A percentile compares a stretch with the other conserved stretches of the same genome.
Evolutionary conservation across 202 grass and related monocot species (phyloP).

Genomic region (Eragrostis tef): DNA sequence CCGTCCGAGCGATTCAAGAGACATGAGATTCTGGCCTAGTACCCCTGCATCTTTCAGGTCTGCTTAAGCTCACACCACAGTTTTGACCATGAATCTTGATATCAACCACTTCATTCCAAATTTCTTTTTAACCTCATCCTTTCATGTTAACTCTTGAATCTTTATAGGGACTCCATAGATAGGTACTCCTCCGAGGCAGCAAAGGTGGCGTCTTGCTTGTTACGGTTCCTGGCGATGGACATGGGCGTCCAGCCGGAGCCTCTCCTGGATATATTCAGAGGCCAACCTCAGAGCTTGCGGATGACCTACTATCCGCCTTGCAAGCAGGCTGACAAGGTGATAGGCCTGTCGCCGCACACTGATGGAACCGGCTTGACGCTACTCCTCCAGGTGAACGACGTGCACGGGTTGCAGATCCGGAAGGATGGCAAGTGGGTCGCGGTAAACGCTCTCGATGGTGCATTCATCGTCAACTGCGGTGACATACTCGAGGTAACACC

Average conservation of each 20-base stretch:
- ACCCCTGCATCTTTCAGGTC: slow-evolving; percentile 61
- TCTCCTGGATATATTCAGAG: slow-evolving; percentile 43
- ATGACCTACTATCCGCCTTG: slow-evolving; percentile 77
- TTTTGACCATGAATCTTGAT: neutral
- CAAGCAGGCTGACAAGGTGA: slow-evolving; percentile 55
- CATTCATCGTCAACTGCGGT: slow-evolving; percentile 65
- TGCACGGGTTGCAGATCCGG: slow-evolving; percentile 69
- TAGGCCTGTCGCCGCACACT: slow-evolving; percentile 67
- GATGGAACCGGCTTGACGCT: slow-evolving; percentile 52
- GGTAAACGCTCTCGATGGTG: slow-evolving; percentile 24
- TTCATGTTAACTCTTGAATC: neutral
- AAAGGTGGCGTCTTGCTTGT: slow-evolving; percentile 49
- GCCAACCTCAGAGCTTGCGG: slow-evolving; percentile 52
- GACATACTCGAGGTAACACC: slow-evolving; percentile 63
- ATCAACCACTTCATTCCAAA: neutral
- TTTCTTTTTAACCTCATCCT: neutral
- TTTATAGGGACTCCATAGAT: slow-evolving; percentile 41
- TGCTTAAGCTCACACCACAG: neutral
- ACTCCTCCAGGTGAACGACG: slow-evolving; percentile 57
- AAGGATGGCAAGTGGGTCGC: slow-evolving; percentile 59
- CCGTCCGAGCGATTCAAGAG: slow-evolving; percentile 19
- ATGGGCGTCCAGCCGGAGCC: slow-evolving; percentile 54
- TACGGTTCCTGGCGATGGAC: slow-evolving; percentile 55
- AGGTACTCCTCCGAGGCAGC: slow-evolving; percentile 52
- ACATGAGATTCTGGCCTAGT: slow-evolving; percentile 57